A percentile compares a stretch with the other conserved stretches of the same genome.
Evolutionary conservation across 2,329 filamentous ascomycete genomes (phyloP).

Genomic region (Claviceps sp.): DNA sequence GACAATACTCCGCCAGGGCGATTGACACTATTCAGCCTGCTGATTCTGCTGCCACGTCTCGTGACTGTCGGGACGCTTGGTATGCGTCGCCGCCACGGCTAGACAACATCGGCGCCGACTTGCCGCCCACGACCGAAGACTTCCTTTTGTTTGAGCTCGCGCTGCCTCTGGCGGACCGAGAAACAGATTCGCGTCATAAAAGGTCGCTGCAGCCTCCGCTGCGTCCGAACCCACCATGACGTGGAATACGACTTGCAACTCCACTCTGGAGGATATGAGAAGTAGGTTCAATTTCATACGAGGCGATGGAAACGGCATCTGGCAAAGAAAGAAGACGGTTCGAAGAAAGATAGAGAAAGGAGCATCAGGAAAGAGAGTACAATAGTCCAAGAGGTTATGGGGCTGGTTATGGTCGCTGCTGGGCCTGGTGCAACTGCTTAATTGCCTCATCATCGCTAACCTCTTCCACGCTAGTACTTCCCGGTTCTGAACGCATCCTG

Average conservation of each 20-base stretch:
- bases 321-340: not conserved
- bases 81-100: not conserved
- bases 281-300: conserved; percentile 18
- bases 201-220: not conserved
- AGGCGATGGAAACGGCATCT: not conserved
- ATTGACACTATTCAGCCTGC: not conserved
- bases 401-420: not conserved
- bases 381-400: not conserved
- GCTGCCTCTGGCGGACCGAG: conserved; percentile 1
- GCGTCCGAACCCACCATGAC: conserved; percentile 11
- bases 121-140: not conserved
- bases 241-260: conserved; percentile 26
- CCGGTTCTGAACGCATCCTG: conserved; percentile 32
- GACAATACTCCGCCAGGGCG: not conserved
- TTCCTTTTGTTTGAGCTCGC: not conserved
- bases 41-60: not conserved
- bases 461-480: conserved; percentile 20
- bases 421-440: too few relatives aligned
- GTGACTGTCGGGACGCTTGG: not conserved
- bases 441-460: conserved; percentile 1
- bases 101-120: not conserved
- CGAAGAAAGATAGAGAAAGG: not conserved
- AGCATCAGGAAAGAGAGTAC: too few relatives aligned
- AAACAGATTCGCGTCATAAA: not conserved
- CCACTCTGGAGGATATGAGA: conserved; percentile 29